A percentile compares a stretch with the other conserved stretches of the same genome.
phyloP scores from a whole-genome alignment of 352 stramenopile genomes.

The Globisporangium mamillatum region DNA sequence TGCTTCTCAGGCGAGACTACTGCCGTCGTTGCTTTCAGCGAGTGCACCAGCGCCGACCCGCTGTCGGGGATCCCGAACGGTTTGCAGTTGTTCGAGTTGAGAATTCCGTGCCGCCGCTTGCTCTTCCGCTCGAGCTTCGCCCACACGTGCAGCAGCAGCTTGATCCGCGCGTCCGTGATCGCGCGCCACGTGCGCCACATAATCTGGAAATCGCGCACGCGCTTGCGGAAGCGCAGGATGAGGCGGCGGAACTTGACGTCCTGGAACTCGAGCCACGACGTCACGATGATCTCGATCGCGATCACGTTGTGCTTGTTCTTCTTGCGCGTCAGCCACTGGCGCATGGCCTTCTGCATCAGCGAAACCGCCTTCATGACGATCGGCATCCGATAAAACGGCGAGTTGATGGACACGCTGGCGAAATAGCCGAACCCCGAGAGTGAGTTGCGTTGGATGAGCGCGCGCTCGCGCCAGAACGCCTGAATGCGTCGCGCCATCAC shows the following conservation, averaged over 20 bases:
- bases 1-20: slow-evolving; percentile 17
- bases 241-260: slow-evolving; percentile 81
- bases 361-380: slow-evolving; percentile 40
- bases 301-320: slow-evolving; percentile 18
- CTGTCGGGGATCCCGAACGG: not conserved
- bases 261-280: slow-evolving; percentile 76
- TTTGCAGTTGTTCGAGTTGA: slow-evolving; percentile 11
- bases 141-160: slow-evolving; percentile 69
- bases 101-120: slow-evolving; percentile 41
- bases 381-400: slow-evolving; percentile 50
- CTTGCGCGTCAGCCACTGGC: slow-evolving; percentile 36
- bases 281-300: slow-evolving; percentile 56
- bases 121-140: slow-evolving; percentile 56
- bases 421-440: slow-evolving; percentile 21
- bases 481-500: slow-evolving; percentile 60
- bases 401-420: slow-evolving; percentile 26
- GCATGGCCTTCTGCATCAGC: slow-evolving; percentile 40
- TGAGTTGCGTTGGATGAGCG: slow-evolving; percentile 24
- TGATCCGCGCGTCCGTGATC: slow-evolving; percentile 72
- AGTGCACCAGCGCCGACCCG: slow-evolving; percentile 16
- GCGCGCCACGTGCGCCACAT: slow-evolving; percentile 69
- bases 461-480: slow-evolving; percentile 44
- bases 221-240: slow-evolving; percentile 74
- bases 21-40: not conserved
- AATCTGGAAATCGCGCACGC: slow-evolving; percentile 68